These are phyloP conservation scores for Triticum aestivum DNA, from an alignment of 176 grass and related monocot species.

Conservation along the genomic window IWGSC_CS_RefSeq_v2.1 NC_057800.1:115483001-115483500, in stretches of 20 bases:
- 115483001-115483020: not conserved
- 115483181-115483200: not conserved
- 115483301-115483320: not conserved
- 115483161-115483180: too few species aligned
- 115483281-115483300: not conserved
- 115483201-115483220: not conserved
- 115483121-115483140: not conserved
- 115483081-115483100: not conserved
- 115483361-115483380: not conserved
- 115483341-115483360: not conserved
- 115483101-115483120: not conserved
- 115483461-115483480: not conserved
- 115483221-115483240: not conserved
- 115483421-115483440: not conserved
- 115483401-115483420: not conserved
- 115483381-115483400: not conserved
- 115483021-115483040: not conserved
- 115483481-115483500: not conserved
- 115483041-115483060: not conserved
- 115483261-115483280: not conserved
- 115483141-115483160: not conserved
- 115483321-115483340: not conserved
- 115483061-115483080: not conserved
- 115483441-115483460: not conserved
- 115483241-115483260: not conserved